Evolutionary conservation across 1,284 basidiomycete species (phyloP).

Genomic region (Meira nashicola): DNA sequence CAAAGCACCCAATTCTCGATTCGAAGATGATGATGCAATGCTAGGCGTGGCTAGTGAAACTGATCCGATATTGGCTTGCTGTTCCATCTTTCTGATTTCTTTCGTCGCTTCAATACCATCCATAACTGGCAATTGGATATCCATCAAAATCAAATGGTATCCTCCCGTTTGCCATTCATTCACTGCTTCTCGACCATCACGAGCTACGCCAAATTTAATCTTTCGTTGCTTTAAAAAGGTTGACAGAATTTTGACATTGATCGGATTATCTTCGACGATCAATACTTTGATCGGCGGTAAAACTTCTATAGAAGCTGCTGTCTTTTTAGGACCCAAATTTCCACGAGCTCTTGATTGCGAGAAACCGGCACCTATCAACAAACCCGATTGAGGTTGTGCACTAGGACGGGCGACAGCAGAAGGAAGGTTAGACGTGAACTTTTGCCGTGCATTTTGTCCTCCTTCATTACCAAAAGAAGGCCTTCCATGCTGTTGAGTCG

Average conservation of each 20-base stretch:
- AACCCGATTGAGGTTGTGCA: slow-evolving; percentile 45
- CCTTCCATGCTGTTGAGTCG: not conserved
- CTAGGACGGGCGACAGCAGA: slow-evolving; percentile 26
- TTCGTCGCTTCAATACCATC: slow-evolving; percentile 96
- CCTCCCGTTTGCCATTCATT: slow-evolving; percentile 89
- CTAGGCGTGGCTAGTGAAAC: slow-evolving; percentile 1
- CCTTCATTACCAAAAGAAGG: not conserved
- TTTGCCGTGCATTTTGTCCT: slow-evolving; percentile 9
- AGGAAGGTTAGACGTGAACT: slow-evolving; percentile 19
- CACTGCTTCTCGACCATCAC: slow-evolving; percentile 91
- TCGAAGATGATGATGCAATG: not conserved
- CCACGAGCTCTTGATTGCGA: slow-evolving; percentile 21
- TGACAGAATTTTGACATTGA: slow-evolving; percentile 93
- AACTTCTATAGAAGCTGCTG: slow-evolving; percentile 38
- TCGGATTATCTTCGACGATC: slow-evolving; percentile 74
- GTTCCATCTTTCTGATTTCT: slow-evolving; percentile 84
- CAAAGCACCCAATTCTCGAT: not conserved
- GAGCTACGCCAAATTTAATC: slow-evolving; percentile 90
- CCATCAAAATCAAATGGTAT: slow-evolving; percentile 98
- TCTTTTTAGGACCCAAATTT: slow-evolving; percentile 32
- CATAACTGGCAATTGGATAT: slow-evolving; percentile 99
- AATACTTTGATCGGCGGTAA: slow-evolving; percentile 51
- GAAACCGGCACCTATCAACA: slow-evolving; percentile 49
- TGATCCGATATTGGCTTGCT: slow-evolving; percentile 62
- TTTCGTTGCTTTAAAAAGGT: slow-evolving; percentile 94